Evolutionary conservation across 768 basidiomycete species (phyloP).

Genomic region (Galerina sulciceps): DNA sequence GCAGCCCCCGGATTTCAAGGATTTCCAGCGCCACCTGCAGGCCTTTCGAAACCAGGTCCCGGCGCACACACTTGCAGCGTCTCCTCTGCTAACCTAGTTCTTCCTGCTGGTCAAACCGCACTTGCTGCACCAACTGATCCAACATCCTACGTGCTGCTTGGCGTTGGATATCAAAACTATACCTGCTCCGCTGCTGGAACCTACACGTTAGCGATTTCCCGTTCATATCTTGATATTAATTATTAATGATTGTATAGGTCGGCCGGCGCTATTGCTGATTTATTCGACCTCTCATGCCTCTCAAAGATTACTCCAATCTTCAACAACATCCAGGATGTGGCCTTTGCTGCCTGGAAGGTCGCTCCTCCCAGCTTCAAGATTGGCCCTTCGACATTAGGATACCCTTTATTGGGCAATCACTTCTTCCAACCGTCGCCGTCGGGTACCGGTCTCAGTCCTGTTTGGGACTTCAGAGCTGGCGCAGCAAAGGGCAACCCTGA

Average conservation of each 20-base stretch:
- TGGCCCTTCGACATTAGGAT: constrained; percentile 11
- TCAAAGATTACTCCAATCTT: constrained; percentile 29
- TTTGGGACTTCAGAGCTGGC: constrained; percentile 60
- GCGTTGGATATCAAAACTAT: constrained; percentile 60
- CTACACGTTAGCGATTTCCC: constrained; percentile 40
- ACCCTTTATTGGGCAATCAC: constrained; percentile 44
- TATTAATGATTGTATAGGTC: constrained; percentile 32
- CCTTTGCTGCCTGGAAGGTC: constrained; percentile 21
- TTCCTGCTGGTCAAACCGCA: constrained; percentile 33
- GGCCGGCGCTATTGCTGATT: constrained; percentile 51
- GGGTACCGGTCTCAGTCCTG: constrained; percentile 46
- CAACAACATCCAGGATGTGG: constrained; percentile 32
- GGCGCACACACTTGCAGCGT: constrained; percentile 26
- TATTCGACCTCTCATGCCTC: constrained; percentile 61
- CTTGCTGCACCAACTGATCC: constrained; percentile 38
- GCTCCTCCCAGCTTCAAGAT: constrained; percentile 5
- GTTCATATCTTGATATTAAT: background rate
- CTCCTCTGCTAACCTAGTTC: constrained; percentile 26
- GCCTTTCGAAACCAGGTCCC: constrained; percentile 6
- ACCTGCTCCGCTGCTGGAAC: constrained; percentile 48
- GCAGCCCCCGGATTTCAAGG: constrained; percentile 17
- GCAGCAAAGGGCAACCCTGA: constrained; percentile 42
- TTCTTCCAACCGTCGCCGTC: constrained; percentile 58
- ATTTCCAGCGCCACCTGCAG: constrained; percentile 9
- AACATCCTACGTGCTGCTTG: constrained; percentile 46